Evolutionary conservation across 148 eudicot species (phyloP), one percentile per base, ranked within the genome.

Genomic region (Spergularia marina): DNA sequence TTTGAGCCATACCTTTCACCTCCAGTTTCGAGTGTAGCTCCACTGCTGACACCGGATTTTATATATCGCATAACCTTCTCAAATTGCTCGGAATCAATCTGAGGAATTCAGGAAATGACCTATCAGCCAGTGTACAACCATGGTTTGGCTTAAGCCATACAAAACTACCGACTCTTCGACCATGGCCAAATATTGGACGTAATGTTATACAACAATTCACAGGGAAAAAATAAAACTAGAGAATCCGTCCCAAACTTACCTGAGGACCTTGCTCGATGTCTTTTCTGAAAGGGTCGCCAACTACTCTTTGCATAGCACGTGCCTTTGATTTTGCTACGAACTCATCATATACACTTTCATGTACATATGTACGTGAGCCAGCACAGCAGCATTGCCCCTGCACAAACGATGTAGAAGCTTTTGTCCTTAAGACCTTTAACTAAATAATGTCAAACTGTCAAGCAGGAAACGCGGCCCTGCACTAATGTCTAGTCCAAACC

Each of bases 241-340:
- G 18, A 40, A 18, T 0, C 34, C 23, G 15, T 56, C 63, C 41
- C 8, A 17, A 20, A 14, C 53, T 54, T 76, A 87, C 90, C 90
- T 89, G 91, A 74, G 91, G 93, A 69, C 93, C 93, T 87, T 87
- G 93, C 79, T 89, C 93, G 60, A 78, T 78, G 44, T 86, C 91
- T 72, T 80, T 76, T 61, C 77, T 84, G 79, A 86, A 89, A 18
- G 91, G 93, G 71, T 89, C 91, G 51, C 93, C 93, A 77, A 89
- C 89, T 13, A 68, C 62, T 62, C 91, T 87, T 17, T 71, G 70
- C 20, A 76, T 12, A 44, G 91, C 91, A 11, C 84, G 88, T 0
- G 85, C 86, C 76, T 80, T 87, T 63, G 91, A 76, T 72, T 89
- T 89, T 71, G 72, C 93, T 9, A 90, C 77, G 70, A 87, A 87